These are phyloP conservation scores for Fusarium bactridioides DNA, from an alignment of 2,329 filamentous ascomycete species.

Conservation along the genomic window DNA sequence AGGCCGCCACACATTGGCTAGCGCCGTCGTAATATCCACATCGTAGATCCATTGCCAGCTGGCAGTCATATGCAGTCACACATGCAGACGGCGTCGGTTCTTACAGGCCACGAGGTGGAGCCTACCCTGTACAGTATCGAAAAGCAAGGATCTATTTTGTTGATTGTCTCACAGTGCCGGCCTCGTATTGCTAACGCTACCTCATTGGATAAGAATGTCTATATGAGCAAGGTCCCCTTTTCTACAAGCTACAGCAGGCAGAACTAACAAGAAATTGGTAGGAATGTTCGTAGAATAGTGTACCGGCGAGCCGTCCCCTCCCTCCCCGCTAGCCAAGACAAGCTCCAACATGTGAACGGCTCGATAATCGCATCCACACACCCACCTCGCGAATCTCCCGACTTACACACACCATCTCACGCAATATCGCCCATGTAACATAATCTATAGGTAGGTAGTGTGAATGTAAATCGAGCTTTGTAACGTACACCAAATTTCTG, in stretches of 20 bases:
- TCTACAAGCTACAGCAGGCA: background rate
- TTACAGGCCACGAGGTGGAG: background rate
- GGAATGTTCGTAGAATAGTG: background rate
- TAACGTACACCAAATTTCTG: background rate
- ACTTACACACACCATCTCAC: background rate
- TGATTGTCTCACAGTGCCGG: background rate
- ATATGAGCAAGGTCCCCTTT: background rate
- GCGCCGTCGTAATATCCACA: conserved; percentile 35
- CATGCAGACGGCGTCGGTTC: conserved; percentile 28
- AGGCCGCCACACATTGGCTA: conserved; percentile 42
- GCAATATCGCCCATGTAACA: background rate
- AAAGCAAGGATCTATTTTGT: background rate
- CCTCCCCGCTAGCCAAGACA: background rate
- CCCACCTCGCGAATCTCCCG: background rate
- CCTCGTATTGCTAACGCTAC: background rate
- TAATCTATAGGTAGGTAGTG: background rate
- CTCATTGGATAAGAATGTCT: background rate
- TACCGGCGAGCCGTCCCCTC: background rate
- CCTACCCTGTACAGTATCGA: conserved; percentile 28
- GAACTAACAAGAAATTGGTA: background rate
- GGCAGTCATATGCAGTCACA: conserved; percentile 42
- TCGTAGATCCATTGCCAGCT: conserved; percentile 37
- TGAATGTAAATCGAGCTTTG: background rate
- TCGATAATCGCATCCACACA: background rate
- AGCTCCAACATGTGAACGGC: background rate